Base-by-base conservation (phyloP, 805 yeast species). In the Yarrowia divulgata region DNA sequence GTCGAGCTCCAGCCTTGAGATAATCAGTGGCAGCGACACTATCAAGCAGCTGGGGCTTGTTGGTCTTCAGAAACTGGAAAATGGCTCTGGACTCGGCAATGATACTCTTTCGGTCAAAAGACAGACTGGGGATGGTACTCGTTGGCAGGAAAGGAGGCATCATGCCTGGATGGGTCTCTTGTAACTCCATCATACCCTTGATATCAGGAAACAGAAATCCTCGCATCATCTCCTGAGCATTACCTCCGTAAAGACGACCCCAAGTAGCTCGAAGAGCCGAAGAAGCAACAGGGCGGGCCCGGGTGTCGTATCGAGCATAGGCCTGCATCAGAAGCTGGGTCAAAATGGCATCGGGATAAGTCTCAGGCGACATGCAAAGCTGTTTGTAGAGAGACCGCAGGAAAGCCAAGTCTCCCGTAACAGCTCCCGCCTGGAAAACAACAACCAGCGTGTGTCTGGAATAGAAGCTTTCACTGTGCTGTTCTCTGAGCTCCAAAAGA, bases 251-350 rank as follows among this genome's bases (percentile, higher is more conserved):
- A 5, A 60, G 52, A 19, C 68, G 34, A 5, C 46, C 55, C 68
- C 68, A 63, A 12, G 57, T 63, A 3, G 68, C 55, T 7, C 37
- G 34, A 1, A 63, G 39, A 40, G 45, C 46, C 1, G 68, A 46
- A 14, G 68, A 63, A 8, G 48, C 55, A 19, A 16, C 39, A 9
- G 52, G 3, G 4, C 14, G 12, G 2, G 34, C 7, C 2, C 13
- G 39, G 1, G 57, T 49, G n/a, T 63, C 68, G 39, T 63, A 63
- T 29, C 68, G 57, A 12, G 57, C 55, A 39, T 63, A 63, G 18
- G 68, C 57, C 45, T 37, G 57, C 57, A 63, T 48, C 18, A 63
- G 39, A 12, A 63, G 68, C 68, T 63, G 68, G 1, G 68, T 49
- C 19, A 63, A 18, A 63, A 63, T 48, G 16, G 68, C 68, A 7